Conservation (phyloP, 176 grass and related monocot species). For the Rhynchospora breviuscula region DNA sequence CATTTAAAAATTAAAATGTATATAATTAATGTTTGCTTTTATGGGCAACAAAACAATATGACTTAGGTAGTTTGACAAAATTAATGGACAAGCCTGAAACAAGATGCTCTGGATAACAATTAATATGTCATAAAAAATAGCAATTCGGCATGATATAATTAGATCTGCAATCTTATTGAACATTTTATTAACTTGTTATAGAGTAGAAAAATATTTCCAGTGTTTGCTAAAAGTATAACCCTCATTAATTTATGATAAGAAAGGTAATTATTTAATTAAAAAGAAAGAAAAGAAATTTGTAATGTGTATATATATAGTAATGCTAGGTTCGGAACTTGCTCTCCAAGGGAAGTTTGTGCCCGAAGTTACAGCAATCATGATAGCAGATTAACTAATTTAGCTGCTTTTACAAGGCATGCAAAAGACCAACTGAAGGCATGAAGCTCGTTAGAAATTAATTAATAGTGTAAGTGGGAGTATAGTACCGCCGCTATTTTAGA, state of each 20-base stretch:
- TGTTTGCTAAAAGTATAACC: not conserved
- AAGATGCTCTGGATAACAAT: too few relatives aligned
- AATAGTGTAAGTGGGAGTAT: too few relatives aligned
- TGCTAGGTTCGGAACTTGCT: slow-evolving; percentile 15
- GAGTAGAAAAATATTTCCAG: not conserved
- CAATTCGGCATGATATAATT: too few relatives aligned
- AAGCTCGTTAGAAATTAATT: not conserved
- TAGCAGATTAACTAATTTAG: not conserved
- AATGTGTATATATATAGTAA: not conserved
- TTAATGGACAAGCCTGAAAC: too few relatives aligned
- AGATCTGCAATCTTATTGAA: not conserved
- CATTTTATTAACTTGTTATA: not conserved
- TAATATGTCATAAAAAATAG: too few relatives aligned
- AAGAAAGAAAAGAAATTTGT: not conserved
- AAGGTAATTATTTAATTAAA: not conserved
- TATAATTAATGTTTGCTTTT: too few relatives aligned
- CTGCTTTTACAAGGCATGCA: slow-evolving; percentile 28
- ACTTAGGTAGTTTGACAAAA: too few relatives aligned
- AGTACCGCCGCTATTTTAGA: too few relatives aligned
- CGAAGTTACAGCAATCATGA: slow-evolving; percentile 21
- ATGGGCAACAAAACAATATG: too few relatives aligned
- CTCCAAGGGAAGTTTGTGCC: slow-evolving; percentile 22
- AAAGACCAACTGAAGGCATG: not conserved
- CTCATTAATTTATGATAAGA: not conserved
- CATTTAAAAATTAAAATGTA: too few relatives aligned